Evolutionary conservation across 2,329 filamentous ascomycete genomes (phyloP).

Genomic region (Xylaria arbuscula): DNA sequence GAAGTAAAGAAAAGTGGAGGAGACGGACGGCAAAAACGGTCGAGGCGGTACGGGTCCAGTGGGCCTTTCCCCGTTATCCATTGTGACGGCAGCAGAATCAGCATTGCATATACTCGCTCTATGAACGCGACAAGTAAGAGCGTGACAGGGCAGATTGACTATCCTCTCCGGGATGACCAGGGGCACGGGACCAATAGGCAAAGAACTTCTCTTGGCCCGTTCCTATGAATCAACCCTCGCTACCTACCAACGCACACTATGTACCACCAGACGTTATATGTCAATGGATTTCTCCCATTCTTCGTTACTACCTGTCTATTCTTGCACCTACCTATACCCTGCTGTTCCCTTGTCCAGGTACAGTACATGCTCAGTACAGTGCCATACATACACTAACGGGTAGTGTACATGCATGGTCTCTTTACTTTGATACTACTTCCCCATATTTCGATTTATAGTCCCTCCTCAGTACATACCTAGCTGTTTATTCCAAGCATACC

Average conservation of each 20-base stretch:
- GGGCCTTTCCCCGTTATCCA: neutral
- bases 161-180: constrained; percentile 21
- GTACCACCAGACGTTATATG: constrained; percentile 35
- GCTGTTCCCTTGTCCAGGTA: constrained; percentile 22
- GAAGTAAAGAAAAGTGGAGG: constrained; percentile 3
- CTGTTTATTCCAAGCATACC: constrained; percentile 17
- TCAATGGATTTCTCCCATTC: constrained; percentile 28
- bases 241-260: neutral
- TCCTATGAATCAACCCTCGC: constrained; percentile 32
- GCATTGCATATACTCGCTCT: constrained; percentile 1
- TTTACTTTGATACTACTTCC: constrained; percentile 18
- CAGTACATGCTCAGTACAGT: constrained; percentile 13
- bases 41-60: neutral
- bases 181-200: constrained; percentile 28
- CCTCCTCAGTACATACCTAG: constrained; percentile 3
- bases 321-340: constrained; percentile 25
- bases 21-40: neutral
- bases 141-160: constrained; percentile 10
- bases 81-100: neutral
- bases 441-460: constrained; percentile 22
- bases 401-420: constrained; percentile 19
- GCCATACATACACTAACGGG: constrained; percentile 24
- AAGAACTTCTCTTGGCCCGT: constrained; percentile 22
- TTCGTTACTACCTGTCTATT: neutral
- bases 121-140: constrained; percentile 21